Evolutionary conservation across 352 stramenopile genomes (phyloP).

Genomic region (Peronospora destructor): DNA sequence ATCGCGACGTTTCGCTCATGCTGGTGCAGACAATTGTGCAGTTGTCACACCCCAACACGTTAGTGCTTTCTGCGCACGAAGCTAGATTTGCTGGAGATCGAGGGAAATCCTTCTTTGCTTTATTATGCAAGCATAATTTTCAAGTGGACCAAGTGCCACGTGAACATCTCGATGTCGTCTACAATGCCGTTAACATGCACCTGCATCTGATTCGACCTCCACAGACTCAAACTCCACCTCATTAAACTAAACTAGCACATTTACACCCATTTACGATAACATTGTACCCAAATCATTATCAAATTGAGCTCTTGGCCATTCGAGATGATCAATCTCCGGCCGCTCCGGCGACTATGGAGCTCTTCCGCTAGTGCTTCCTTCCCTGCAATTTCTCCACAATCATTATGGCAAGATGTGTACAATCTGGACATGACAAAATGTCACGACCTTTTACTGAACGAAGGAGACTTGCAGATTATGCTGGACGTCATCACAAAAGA

Average conservation of each 20-base stretch:
- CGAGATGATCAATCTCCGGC: constrained; percentile 10
- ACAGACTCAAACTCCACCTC: neutral
- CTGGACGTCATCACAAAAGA: constrained; percentile 66
- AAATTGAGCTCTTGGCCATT: neutral
- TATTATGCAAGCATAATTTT: constrained; percentile 27
- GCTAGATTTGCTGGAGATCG: constrained; percentile 49
- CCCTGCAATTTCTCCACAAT: neutral
- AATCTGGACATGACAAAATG: constrained; percentile 58
- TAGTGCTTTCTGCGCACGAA: constrained; percentile 45
- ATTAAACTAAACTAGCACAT: neutral
- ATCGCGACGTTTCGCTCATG: constrained; percentile 35
- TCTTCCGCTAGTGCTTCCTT: neutral
- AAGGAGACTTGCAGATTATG: constrained; percentile 58
- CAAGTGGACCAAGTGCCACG: constrained; percentile 26
- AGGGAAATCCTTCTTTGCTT: constrained; percentile 41
- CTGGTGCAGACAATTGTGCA: constrained; percentile 38
- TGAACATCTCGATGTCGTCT: constrained; percentile 32
- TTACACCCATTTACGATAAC: neutral
- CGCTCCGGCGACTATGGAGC: constrained; percentile 7
- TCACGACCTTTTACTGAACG: constrained; percentile 44
- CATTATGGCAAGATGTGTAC: constrained; percentile 30
- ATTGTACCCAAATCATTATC: neutral
- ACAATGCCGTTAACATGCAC: constrained; percentile 39
- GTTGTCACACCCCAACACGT: constrained; percentile 29
- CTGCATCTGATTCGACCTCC: constrained; percentile 34